Conservation (phyloP, 331 rosid species). For the Stylosanthes scabra region DNA sequence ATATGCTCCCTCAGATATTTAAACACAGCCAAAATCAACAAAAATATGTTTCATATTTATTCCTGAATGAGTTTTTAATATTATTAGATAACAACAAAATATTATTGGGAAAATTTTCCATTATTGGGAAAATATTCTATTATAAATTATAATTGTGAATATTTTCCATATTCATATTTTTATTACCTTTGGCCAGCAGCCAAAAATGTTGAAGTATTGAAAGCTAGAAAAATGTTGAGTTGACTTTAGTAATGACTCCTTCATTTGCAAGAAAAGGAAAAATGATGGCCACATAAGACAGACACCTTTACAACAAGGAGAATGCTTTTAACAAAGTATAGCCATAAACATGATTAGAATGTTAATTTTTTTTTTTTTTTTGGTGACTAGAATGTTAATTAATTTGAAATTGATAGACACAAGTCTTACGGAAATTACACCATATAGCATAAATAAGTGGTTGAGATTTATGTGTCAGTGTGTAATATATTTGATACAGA, state of each 20-base stretch:
- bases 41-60: background rate
- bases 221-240: constrained; percentile 1
- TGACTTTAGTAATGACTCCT: constrained; percentile 15
- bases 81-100: no score
- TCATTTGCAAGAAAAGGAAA: background rate
- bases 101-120: no score
- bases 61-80: background rate
- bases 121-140: no score
- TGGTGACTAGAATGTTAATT: no score
- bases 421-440: no score
- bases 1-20: background rate
- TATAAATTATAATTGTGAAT: no score
- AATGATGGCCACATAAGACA: background rate
- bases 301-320: background rate
- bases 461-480: background rate
- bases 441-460: background rate
- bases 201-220: background rate
- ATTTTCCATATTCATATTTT: background rate
- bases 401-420: background rate
- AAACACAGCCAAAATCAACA: background rate
- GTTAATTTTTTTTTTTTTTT: no score
- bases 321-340: background rate
- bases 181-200: constrained; percentile 8
- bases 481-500: background rate
- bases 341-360: background rate